Evolutionary conservation across 768 basidiomycete species (phyloP), one percentile per base, ranked within the genome.

Genomic region (Phlegmacium glaucopus): DNA sequence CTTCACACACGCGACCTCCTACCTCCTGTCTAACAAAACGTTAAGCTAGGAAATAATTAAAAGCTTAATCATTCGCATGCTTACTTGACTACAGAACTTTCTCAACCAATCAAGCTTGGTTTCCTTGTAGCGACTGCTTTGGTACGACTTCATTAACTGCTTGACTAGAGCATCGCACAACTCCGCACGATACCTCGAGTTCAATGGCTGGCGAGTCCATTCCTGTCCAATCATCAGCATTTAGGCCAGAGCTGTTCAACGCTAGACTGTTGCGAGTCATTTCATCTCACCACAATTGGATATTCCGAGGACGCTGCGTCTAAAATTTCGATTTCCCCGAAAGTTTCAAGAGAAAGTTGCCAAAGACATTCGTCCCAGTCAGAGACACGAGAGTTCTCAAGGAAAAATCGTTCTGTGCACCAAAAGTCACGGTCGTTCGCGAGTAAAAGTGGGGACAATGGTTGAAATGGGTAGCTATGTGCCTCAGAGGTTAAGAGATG

Each of bases 301-400:
- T 4, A 47, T 41, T 40, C 16, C 13, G 9, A 22, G 16, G n/a
- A 8, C 32, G 48, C 25, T 37, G 35, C 10, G 12, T 51, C 42
- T 7, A 54, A 12, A n/a, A 44, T 17, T 11, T 46, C 41, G 9
- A 55, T 60, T 16, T 60, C 61, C 9, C 82, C 82, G 29, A 71
- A 73, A 45, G 69, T 74, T 46, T 80, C 76, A 22, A 85, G 68
- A 69, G 77, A 78, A 47, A 83, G 49, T 54, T 81, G 79, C 83
- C 83, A 86, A 11, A 85, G 61, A 58, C 84, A 86, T 48, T 82
- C 79, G 28, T 73, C 68, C 83, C 83, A 86, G 48, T 83, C 80
- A 4, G 70, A 61, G 1, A 54, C 49, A 16, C 81, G 78, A 17
- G 75, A 72, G 28, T 64, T 61, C 39, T 64, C 59, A 13, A 73